Percentiles rank a stretch among this genome's conserved stretches.
phyloP scores from a whole-genome alignment of 805 yeast species.

The Saturnispora dispora region DNA sequence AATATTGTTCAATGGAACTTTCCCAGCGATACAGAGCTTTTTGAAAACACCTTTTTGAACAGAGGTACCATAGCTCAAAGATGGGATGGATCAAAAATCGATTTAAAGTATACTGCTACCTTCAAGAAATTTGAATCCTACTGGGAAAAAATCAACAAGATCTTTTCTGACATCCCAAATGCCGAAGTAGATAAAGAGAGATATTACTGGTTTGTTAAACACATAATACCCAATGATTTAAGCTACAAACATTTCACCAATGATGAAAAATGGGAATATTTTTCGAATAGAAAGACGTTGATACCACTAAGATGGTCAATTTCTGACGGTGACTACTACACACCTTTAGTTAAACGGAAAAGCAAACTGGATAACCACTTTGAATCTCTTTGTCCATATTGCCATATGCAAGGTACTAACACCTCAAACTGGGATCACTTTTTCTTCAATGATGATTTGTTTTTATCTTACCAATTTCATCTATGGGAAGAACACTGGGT shows the following conservation, averaged over 20 bases:
- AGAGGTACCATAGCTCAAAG: not conserved
- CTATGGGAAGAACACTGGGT: slow-evolving; percentile 4
- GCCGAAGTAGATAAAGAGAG: not conserved
- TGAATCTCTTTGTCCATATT: slow-evolving; percentile 5
- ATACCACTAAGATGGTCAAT: slow-evolving; percentile 3
- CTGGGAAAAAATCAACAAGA: not conserved
- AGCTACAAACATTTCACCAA: too few relatives aligned
- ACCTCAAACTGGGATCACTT: not conserved
- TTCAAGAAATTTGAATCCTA: not conserved
- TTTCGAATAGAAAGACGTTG: not conserved
- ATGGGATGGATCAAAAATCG: not conserved
- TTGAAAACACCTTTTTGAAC: not conserved
- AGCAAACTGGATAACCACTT: not conserved
- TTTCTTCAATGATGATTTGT: slow-evolving; percentile 1
- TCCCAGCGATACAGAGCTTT: not conserved
- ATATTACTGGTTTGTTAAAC: not conserved
- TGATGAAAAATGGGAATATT: slow-evolving; percentile 1
- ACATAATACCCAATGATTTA: not conserved
- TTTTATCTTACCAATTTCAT: slow-evolving; percentile 1
- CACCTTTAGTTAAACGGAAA: not conserved
- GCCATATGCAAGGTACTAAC: not conserved
- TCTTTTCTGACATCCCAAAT: not conserved
- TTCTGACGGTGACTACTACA: not conserved
- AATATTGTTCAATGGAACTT: not conserved
- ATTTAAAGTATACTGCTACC: not conserved